Base-by-base conservation (phyloP, 306 rosid species). In the Nissolia schottii region DNA sequence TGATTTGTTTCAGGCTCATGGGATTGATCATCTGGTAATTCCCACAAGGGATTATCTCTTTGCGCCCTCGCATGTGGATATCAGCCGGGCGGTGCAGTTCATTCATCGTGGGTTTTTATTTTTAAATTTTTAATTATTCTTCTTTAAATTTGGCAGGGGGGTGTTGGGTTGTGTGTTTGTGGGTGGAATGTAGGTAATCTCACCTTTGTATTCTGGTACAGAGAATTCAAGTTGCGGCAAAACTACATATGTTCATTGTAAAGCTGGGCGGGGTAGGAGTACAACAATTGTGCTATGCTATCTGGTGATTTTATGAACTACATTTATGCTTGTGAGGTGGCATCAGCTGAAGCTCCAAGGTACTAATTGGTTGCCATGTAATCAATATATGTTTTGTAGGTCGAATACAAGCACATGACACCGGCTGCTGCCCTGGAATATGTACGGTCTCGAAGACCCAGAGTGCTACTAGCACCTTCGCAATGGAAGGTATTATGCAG, bases 181-280 rank as follows among this genome's bases (percentile, higher is more conserved):
- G 22, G 20, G 15, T 45, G 51, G 20, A 45, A 45, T 45, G 51
- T 45, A 15, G 8, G 10, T 24, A 4, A 27, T 5, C 48, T 79
- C 43, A 25, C 41, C 37, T 40, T 35, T 77, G 32, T 67, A 19
- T 51, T 48, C 29, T 67, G 20, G 65, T 65, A 34, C 79, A 94
- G 98, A 65, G 63, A 89, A 94, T 64, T 87, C 87, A 48, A 63
- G 73, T 5, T 79, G 81, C 45, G 97, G 97, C 38, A 86, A 80
- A 84, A 89, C 92, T 19, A 91, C 97, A 31, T 94, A 94, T 75
- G 98, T 94, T 70, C 98, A 94, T 73, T 94, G 98, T 86, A 94
- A 94, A 87, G 98, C 97, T 55, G 98, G 98, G 56, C 83, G 97
- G 7, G 98, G 98, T 48, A 87, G 97, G 87, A 94, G 98, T 80